Percentiles rank a stretch among this genome's conserved stretches.
phyloP scores from a whole-genome alignment of 805 yeast genomes.

The Priceomyces fermenticarens region DNA sequence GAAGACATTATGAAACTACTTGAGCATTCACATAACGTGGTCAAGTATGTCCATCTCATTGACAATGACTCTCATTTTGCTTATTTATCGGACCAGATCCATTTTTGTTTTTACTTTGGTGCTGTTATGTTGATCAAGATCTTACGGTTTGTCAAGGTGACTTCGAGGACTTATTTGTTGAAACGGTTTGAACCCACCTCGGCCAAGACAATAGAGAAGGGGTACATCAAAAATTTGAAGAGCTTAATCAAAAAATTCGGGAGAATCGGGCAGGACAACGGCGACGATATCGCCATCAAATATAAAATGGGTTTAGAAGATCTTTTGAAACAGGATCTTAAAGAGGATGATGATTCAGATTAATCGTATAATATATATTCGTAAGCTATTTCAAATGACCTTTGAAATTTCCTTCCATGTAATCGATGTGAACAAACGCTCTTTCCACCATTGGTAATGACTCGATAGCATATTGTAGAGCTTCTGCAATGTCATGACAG shows the following conservation, averaged over 20 bases:
- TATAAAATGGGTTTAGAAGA: constrained; percentile 23
- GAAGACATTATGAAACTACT: constrained; percentile 32
- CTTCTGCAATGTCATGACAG: constrained; percentile 77
- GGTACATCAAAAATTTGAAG: constrained; percentile 12
- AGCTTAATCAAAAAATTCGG: constrained; percentile 25
- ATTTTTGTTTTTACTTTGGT: constrained; percentile 47
- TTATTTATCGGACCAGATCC: constrained; percentile 69
- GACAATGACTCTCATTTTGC: constrained; percentile 59
- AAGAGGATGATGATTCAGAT: not conserved
- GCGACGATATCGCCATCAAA: constrained; percentile 27
- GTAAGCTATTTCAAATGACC: constrained; percentile 32
- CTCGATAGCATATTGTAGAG: constrained; percentile 76
- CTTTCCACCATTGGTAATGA: constrained; percentile 75
- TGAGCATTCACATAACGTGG: constrained; percentile 39
- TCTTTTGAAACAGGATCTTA: constrained; percentile 1
- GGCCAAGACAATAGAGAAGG: constrained; percentile 1
- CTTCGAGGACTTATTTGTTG: constrained; percentile 2
- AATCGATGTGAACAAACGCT: constrained; percentile 79
- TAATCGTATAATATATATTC: not conserved
- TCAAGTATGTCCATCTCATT: constrained; percentile 38
- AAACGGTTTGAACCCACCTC: constrained; percentile 1
- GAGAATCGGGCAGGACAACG: constrained; percentile 23
- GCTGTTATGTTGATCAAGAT: constrained; percentile 34
- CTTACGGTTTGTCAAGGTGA: constrained; percentile 8
- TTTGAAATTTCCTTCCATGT: constrained; percentile 44